Percentiles rank a stretch among this genome's conserved stretches.
Evolutionary conservation across 1,284 basidiomycete species (phyloP).

Genomic region (Flammula alnicola): DNA sequence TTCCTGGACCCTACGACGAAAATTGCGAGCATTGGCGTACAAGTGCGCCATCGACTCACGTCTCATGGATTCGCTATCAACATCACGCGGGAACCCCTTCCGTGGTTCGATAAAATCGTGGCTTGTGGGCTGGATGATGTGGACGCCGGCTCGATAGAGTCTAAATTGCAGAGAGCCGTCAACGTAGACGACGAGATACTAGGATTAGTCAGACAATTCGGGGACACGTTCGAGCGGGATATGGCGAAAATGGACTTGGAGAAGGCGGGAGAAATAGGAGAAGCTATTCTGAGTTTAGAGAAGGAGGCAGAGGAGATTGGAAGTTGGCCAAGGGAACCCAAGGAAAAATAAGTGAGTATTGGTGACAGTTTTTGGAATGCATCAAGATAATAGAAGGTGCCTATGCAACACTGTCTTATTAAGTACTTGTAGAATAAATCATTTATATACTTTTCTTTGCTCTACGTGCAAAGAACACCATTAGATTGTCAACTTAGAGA

Average conservation of each 20-base stretch:
- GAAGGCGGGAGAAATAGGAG: slow-evolving; percentile 53
- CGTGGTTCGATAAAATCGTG: slow-evolving; percentile 88
- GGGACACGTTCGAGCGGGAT: slow-evolving; percentile 56
- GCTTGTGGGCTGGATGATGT: slow-evolving; percentile 95
- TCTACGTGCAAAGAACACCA: background rate
- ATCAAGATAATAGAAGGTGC: background rate
- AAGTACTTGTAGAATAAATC: background rate
- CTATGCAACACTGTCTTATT: background rate
- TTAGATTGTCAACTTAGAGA: slow-evolving; percentile 39
- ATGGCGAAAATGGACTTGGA: slow-evolving; percentile 53
- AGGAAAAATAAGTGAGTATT: background rate
- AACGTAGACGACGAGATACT: slow-evolving; percentile 56
- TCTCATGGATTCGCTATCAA: slow-evolving; percentile 97
- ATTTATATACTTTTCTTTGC: slow-evolving; percentile 1
- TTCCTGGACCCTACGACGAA: slow-evolving; percentile 75
- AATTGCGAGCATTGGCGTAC: slow-evolving; percentile 95
- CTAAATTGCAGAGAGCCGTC: slow-evolving; percentile 42
- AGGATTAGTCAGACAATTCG: slow-evolving; percentile 56
- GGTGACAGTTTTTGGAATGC: background rate
- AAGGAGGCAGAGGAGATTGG: slow-evolving; percentile 41
- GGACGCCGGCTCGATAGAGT: slow-evolving; percentile 69
- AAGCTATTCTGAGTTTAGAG: slow-evolving; percentile 53
- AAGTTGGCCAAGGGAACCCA: slow-evolving; percentile 28
- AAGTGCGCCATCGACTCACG: slow-evolving; percentile 92
- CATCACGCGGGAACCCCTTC: slow-evolving; percentile 76